A percentile compares a stretch with the other conserved stretches of the same genome.
Evolutionary conservation across 306 rosid genomes (phyloP).

Genomic region (Malus fusca): DNA sequence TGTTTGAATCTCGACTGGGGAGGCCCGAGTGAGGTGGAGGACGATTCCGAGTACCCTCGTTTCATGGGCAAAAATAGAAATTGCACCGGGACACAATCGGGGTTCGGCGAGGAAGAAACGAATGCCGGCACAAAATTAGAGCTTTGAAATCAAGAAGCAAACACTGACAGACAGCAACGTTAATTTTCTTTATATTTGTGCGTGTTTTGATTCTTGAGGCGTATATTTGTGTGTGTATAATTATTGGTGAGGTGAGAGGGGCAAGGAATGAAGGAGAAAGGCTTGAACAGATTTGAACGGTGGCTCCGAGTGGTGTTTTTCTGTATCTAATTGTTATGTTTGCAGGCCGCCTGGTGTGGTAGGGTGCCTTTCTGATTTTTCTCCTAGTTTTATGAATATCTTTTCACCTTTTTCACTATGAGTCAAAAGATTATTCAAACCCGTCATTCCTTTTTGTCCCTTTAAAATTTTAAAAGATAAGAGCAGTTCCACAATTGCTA

Average conservation of each 20-base stretch:
- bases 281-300: background rate
- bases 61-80: constrained; percentile 46
- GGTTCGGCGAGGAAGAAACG: background rate
- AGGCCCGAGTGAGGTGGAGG: constrained; percentile 65
- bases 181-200: background rate
- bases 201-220: no score
- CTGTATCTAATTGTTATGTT: background rate
- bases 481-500: no score
- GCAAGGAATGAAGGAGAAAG: background rate
- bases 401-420: no score
- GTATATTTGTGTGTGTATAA: background rate
- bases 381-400: no score
- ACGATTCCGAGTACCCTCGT: constrained; percentile 70
- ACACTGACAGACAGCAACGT: background rate
- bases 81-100: background rate
- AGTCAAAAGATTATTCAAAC: no score
- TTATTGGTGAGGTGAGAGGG: background rate
- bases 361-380: no score
- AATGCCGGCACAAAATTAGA: constrained; percentile 7
- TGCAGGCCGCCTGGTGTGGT: background rate
- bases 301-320: background rate
- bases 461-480: no score
- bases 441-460: no score
- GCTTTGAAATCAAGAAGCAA: background rate
- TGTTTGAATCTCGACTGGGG: constrained; percentile 72